Conservation (phyloP, 164 flowering plant species). For the Berberis vulgaris region DNA sequence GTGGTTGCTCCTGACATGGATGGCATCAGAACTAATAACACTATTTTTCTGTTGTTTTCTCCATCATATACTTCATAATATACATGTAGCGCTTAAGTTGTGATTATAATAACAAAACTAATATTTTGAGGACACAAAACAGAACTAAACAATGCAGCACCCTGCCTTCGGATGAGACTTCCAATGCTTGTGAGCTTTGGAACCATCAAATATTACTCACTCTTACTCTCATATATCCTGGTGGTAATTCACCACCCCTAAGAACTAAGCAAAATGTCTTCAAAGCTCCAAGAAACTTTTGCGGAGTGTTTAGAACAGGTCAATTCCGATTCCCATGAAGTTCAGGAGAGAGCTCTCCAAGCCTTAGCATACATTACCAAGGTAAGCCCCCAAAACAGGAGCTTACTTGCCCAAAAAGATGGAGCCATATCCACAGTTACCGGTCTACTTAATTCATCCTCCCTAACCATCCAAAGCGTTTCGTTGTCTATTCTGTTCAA, state of each 20-base stretch:
- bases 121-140: background rate
- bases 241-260: background rate
- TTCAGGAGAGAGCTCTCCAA: conserved; percentile 32
- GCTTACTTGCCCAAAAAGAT: conserved; percentile 35
- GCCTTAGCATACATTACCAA: conserved; percentile 40
- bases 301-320: conserved; percentile 10
- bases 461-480: conserved; percentile 27
- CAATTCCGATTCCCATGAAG: conserved; percentile 26
- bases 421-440: conserved; percentile 33
- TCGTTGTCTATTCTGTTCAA: conserved; percentile 56
- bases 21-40: too few relatives aligned
- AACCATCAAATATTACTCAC: background rate
- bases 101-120: too few relatives aligned
- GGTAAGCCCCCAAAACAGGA: conserved; percentile 49
- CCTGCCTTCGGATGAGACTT: background rate
- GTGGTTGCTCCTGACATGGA: too few relatives aligned
- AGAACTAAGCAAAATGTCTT: conserved; percentile 4
- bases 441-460: conserved; percentile 25
- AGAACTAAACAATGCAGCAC: background rate
- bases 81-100: too few relatives aligned
- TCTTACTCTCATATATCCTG: background rate
- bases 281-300: conserved; percentile 5
- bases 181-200: conserved; percentile 8
- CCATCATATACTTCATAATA: too few relatives aligned
- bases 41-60: too few relatives aligned